Evolutionary conservation across 2,329 filamentous ascomycete species (phyloP).

Genomic region (Tricladium varicosporioides): DNA sequence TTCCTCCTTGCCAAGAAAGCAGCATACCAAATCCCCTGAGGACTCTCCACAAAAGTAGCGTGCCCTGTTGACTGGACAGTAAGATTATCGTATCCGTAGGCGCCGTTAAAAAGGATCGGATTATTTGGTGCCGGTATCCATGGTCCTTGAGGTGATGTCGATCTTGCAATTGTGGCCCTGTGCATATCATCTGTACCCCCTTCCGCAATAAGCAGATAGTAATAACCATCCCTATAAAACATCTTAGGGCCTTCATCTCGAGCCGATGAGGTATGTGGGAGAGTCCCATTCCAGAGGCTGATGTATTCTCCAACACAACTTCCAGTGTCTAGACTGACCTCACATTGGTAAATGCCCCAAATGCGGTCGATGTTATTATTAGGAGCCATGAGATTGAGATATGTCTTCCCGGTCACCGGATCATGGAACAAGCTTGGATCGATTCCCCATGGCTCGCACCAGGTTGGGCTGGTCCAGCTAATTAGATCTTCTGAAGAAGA

Average conservation of each 20-base stretch:
- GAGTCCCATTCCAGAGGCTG: conserved; percentile 54
- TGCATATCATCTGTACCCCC: conserved; percentile 61
- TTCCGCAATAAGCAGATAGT: conserved; percentile 59
- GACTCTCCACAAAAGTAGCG: conserved; percentile 42
- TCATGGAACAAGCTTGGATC: too few species aligned
- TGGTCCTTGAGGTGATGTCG: conserved; percentile 52
- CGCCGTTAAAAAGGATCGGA: conserved; percentile 54
- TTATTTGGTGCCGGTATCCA: conserved; percentile 59
- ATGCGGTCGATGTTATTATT: too few species aligned
- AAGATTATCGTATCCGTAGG: conserved; percentile 32
- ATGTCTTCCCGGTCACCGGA: too few species aligned
- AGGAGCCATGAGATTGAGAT: too few species aligned
- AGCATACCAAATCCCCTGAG: conserved; percentile 42
- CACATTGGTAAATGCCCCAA: too few species aligned
- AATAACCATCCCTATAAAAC: conserved; percentile 55
- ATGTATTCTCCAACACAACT: conserved; percentile 41
- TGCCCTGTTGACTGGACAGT: conserved; percentile 46
- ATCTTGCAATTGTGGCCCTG: conserved; percentile 56
- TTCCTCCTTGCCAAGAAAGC: conserved; percentile 29
- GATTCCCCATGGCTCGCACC: too few species aligned
- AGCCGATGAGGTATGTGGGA: too few species aligned
- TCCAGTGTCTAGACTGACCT: too few species aligned
- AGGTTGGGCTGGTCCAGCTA: too few species aligned
- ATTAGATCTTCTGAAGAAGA: too few species aligned
- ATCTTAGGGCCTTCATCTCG: conserved; percentile 52